A percentile compares a stretch with the other conserved stretches of the same genome.
Conservation (phyloP, 108 stramenopile genomes). For the Cylindrotheca fusiformis region DNA sequence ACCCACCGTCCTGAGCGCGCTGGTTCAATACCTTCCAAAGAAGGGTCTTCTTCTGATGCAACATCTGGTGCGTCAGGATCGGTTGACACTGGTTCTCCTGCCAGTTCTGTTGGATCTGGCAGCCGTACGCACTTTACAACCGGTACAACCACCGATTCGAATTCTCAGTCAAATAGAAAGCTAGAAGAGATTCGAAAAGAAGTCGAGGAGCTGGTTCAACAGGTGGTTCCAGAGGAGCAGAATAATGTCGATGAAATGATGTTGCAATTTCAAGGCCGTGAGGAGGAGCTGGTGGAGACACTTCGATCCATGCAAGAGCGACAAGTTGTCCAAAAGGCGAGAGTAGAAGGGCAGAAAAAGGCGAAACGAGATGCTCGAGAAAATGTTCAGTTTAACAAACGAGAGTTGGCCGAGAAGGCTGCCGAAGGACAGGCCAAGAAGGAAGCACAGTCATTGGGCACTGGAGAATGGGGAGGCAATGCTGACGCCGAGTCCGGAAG, state of each 20-base stretch:
- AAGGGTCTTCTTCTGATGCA: not conserved
- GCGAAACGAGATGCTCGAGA: conserved; percentile 75
- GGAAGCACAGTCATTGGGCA: too few species aligned
- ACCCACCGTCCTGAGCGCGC: conserved; percentile 11
- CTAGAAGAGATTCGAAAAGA: conserved; percentile 70
- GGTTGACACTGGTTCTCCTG: not conserved
- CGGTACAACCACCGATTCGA: not conserved
- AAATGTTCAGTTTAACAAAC: conserved; percentile 3
- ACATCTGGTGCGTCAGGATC: not conserved
- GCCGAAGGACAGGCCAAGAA: not conserved
- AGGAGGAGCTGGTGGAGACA: conserved; percentile 86
- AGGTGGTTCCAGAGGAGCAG: conserved; percentile 86
- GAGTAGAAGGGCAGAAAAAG: conserved; percentile 62
- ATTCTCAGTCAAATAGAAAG: conserved; percentile 18
- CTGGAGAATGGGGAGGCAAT: not conserved
- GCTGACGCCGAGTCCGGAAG: conserved; percentile 11
- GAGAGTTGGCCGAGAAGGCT: not conserved
- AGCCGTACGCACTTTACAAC: not conserved
- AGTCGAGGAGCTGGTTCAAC: conserved; percentile 77
- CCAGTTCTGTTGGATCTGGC: conserved; percentile 1
- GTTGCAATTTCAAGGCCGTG: conserved; percentile 80
- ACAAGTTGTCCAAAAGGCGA: conserved; percentile 74
- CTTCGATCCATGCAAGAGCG: conserved; percentile 88
- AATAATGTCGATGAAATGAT: conserved; percentile 93
- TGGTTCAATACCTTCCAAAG: not conserved